Evolutionary conservation across 768 basidiomycete genomes (phyloP).

Genomic region (Suillus americanus): DNA sequence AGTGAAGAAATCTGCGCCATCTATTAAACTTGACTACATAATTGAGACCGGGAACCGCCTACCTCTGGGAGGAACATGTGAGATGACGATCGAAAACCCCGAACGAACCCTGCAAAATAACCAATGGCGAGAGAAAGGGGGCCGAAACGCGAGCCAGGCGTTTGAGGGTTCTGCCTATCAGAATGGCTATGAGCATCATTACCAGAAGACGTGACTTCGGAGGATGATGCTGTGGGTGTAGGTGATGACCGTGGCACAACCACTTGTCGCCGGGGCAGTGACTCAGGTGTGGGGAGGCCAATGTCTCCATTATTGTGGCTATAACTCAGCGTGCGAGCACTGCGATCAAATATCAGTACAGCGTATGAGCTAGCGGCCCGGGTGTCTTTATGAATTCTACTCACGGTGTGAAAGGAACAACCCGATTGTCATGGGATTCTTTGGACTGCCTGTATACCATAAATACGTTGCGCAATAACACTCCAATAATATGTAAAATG

Average conservation of each 20-base stretch:
- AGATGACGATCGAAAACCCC: neutral
- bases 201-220: neutral
- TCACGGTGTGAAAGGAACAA: constrained; percentile 1
- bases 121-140: neutral
- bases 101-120: neutral
- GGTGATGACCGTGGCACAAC: neutral
- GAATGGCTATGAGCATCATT: neutral
- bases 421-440: neutral
- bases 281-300: constrained; percentile 5
- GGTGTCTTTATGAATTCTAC: neutral
- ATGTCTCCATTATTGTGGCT: neutral
- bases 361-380: neutral
- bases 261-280: constrained; percentile 1
- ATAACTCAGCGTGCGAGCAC: neutral
- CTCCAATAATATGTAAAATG: neutral
- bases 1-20: neutral
- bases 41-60: no score
- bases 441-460: neutral
- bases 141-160: neutral
- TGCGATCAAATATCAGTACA: neutral
- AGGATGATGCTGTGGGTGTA: neutral
- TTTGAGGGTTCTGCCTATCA: neutral
- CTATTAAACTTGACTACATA: neutral
- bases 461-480: neutral
- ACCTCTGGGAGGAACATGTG: neutral